Evolutionary conservation across 164 flowering plant species (phyloP), one percentile per base, ranked within the genome.

Genomic region (Santalum album): DNA sequence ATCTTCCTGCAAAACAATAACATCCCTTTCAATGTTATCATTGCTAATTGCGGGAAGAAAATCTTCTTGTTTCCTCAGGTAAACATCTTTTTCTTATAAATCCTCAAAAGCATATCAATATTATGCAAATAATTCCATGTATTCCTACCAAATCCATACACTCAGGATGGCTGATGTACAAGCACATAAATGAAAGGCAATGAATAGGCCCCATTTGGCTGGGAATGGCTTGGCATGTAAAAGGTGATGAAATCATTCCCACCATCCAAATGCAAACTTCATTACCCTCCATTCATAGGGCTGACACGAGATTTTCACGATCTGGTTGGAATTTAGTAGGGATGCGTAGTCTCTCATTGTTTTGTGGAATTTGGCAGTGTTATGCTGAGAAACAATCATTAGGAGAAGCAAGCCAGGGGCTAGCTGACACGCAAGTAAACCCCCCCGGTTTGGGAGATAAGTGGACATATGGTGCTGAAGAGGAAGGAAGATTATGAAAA

Each of bases 361-460:
- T 44, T 10, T 44, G 15, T 44, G 18, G 16, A 44, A 19, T 19
- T 24, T 38, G 23, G 29, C 83, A 88, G 95, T 82, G 91, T 55
- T 84, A 84, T 65, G 91, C 96, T 0, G 84, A 86, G 82, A 89
- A 84, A 65, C 95, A 89, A 57, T 95, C 96, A 2, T 83, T 82
- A 29, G 90, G 91, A 12, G 81, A 79, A 63, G 95, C 86, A 50
- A 82, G 77, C 44, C 51, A 65, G 20, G 87, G 86, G 70, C 71
- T 89, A 25, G 77, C 84, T 21, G 87, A 89, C 63, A 82, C 91
- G 11, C 91, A 80, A 73, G 96, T 86, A 34, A 89, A 89, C 50
- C 96, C 95, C 0, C 95, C 91, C n/a, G 3, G 91, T 79, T 34
- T 86, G 91, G 96, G 96, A 89, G 65, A 89, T 86, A 53, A 78